Evolutionary conservation across 306 rosid species (phyloP).

Genomic region (Macrotyloma uniflorum): DNA sequence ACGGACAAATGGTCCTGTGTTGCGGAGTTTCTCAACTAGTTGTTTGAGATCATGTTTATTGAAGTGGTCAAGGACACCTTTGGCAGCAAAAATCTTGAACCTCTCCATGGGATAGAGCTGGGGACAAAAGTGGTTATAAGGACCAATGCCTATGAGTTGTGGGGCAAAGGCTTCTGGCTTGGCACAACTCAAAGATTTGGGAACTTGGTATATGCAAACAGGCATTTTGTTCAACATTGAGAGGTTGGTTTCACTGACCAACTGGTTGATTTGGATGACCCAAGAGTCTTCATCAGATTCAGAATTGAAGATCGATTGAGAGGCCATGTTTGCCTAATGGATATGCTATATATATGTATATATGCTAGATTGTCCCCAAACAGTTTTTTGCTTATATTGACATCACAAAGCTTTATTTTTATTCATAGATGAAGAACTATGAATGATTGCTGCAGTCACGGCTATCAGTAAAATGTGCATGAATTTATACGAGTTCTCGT

Average conservation of each 20-base stretch:
- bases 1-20: constrained; percentile 18
- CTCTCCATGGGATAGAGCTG: constrained; percentile 40
- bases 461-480: not conserved
- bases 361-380: not conserved
- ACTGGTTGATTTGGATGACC: not conserved
- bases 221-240: constrained; percentile 4
- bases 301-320: not conserved
- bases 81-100: constrained; percentile 17
- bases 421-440: not conserved
- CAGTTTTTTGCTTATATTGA: not conserved
- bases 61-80: constrained; percentile 18
- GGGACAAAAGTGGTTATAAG: not conserved
- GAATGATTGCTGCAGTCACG: not conserved
- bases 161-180: constrained; percentile 43
- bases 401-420: not conserved
- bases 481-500: not conserved
- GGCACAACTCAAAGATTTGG: not conserved
- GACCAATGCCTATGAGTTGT: constrained; percentile 34
- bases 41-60: not conserved
- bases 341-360: not conserved
- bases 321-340: not conserved
- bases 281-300: constrained; percentile 10
- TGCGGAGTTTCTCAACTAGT: not conserved
- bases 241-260: constrained; percentile 7
- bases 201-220: constrained; percentile 32